A percentile compares a stretch with the other conserved stretches of the same genome.
Conservation (phyloP, 2,329 filamentous ascomycete species). For the Teratosphaeria nubilosa region DNA sequence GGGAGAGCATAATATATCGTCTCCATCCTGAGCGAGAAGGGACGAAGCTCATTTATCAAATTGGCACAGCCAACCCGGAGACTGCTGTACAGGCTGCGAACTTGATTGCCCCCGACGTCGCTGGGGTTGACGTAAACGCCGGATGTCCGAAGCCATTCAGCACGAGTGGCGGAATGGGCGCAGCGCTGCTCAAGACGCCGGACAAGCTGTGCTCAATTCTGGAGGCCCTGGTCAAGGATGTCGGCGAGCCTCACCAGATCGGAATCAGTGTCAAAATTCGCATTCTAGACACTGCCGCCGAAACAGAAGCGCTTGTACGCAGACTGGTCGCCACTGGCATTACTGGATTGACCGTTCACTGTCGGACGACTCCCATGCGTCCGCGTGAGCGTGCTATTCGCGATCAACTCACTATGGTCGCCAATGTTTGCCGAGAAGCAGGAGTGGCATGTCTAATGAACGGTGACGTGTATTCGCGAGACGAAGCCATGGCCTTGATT, state of each 20-base stretch:
- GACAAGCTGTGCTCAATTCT: slow-evolving; percentile 78
- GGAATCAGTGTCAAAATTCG: slow-evolving; percentile 97
- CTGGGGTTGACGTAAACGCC: slow-evolving; percentile 92
- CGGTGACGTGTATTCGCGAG: slow-evolving; percentile 71
- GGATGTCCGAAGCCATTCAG: slow-evolving; percentile 98
- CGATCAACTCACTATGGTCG: slow-evolving; percentile 73
- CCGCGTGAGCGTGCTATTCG: slow-evolving; percentile 80
- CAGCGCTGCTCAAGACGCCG: slow-evolving; percentile 74
- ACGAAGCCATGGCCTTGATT: slow-evolving; percentile 62
- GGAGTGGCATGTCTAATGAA: slow-evolving; percentile 95
- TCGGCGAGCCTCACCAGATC: slow-evolving; percentile 69
- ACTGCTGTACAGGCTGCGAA: slow-evolving; percentile 75
- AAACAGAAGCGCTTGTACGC: slow-evolving; percentile 68
- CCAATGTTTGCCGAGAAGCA: slow-evolving; percentile 64
- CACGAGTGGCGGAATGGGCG: slow-evolving; percentile 89
- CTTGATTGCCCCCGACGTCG: slow-evolving; percentile 76
- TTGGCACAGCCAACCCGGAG: slow-evolving; percentile 76
- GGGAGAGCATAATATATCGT: slow-evolving; percentile 66
- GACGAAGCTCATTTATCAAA: slow-evolving; percentile 73
- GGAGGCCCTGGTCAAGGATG: slow-evolving; percentile 66
- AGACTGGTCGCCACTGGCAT: slow-evolving; percentile 79
- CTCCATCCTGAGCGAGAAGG: slow-evolving; percentile 70
- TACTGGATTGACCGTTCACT: slow-evolving; percentile 85
- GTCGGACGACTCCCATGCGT: slow-evolving; percentile 91
- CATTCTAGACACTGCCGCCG: slow-evolving; percentile 63